These are phyloP conservation scores for Lignosus rhinocerotis DNA, from an alignment of 1,284 basidiomycete species.

Conservation along the genomic window DNA sequence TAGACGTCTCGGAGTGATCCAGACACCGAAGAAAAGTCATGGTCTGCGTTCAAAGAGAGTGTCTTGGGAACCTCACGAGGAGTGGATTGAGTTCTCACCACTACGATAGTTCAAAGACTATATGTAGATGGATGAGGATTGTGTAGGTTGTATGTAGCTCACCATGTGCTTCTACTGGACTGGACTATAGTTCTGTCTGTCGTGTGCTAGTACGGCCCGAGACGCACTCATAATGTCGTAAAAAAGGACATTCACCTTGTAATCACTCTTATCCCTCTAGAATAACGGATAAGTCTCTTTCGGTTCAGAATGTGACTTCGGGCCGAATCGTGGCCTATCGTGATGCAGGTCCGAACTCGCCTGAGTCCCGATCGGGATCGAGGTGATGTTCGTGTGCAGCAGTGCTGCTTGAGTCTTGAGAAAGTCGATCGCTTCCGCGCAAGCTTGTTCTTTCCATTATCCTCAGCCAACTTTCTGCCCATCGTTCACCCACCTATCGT, in stretches of 20 bases:
- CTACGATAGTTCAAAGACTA: background rate
- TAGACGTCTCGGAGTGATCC: slow-evolving; percentile 30
- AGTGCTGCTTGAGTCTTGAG: no score
- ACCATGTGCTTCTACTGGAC: background rate
- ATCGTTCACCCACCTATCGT: background rate
- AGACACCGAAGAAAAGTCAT: background rate
- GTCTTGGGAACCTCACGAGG: background rate
- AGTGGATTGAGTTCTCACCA: slow-evolving; percentile 7
- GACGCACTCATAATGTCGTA: no score
- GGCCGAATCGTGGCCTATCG: background rate
- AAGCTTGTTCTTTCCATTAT: background rate
- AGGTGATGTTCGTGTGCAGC: background rate
- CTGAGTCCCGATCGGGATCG: slow-evolving; percentile 1
- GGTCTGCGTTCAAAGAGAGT: background rate
- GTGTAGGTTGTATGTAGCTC: background rate
- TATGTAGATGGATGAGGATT: background rate
- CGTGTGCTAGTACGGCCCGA: no score
- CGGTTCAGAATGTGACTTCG: background rate
- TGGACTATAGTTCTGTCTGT: no score
- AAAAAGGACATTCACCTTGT: no score
- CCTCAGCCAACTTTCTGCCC: background rate
- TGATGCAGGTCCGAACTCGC: no score
- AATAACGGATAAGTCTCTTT: no score
- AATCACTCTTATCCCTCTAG: no score
- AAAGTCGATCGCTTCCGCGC: background rate